Conservation (phyloP, 345 rosid genomes). For the Brassica nigra region DNA sequence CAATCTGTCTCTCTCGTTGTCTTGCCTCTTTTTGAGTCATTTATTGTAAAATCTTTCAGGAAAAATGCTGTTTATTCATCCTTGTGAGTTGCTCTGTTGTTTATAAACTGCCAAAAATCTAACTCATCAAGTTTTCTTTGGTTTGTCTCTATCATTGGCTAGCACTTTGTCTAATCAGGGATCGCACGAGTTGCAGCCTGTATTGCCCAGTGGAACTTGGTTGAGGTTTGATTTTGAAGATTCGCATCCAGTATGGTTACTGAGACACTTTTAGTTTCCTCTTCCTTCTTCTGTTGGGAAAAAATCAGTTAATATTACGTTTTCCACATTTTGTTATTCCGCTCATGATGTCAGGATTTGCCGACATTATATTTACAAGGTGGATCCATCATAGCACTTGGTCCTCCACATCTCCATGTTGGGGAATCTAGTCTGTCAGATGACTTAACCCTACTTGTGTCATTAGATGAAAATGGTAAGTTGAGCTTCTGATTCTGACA, state of each 20-base stretch:
- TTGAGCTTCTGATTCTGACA: constrained; percentile 23
- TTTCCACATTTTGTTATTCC: constrained; percentile 4
- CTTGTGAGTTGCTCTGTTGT: constrained; percentile 11
- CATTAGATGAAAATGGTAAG: constrained; percentile 84
- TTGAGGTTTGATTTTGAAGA: constrained; percentile 77
- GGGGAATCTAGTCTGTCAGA: constrained; percentile 65
- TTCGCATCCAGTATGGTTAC: constrained; percentile 69
- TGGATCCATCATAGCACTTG: constrained; percentile 75
- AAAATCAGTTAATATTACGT: neutral
- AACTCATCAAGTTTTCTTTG: constrained; percentile 15
- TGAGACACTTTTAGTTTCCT: neutral
- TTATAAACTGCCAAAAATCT: neutral
- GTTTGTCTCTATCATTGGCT: constrained; percentile 28
- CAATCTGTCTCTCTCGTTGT: neutral
- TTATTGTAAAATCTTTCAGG: neutral
- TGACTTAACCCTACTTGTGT: constrained; percentile 74
- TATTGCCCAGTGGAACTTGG: constrained; percentile 81
- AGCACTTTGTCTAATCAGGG: constrained; percentile 59
- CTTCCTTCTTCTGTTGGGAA: neutral
- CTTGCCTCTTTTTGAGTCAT: constrained; percentile 1
- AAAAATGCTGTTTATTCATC: constrained; percentile 8
- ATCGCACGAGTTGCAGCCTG: constrained; percentile 47
- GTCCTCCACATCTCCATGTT: constrained; percentile 68
- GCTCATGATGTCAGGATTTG: constrained; percentile 61
- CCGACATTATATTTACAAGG: constrained; percentile 85